phyloP scores from a whole-genome alignment of 805 yeast species.

The Saturnispora gosingensis region DNA sequence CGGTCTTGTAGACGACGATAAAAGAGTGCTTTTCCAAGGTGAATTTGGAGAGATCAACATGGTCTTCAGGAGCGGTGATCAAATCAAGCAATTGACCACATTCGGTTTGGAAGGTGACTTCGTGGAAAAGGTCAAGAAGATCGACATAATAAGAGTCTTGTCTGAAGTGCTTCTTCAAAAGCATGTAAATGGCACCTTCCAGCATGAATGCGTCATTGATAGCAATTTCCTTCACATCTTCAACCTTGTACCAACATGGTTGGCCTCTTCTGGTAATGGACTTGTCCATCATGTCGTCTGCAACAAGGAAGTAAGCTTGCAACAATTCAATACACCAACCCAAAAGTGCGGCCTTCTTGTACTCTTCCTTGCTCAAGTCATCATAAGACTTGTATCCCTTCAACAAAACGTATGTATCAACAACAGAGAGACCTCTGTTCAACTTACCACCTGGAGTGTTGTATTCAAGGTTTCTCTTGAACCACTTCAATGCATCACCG shows the following conservation, averaged over 20 bases:
- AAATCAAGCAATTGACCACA: slow-evolving; percentile 92
- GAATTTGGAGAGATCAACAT: slow-evolving; percentile 80
- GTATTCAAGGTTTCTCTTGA: slow-evolving; percentile 58
- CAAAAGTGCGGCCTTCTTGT: slow-evolving; percentile 73
- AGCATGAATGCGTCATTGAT: slow-evolving; percentile 96
- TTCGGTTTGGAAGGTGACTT: slow-evolving; percentile 95
- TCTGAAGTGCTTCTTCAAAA: slow-evolving; percentile 84
- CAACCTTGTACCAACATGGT: slow-evolving; percentile 90
- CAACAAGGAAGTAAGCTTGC: slow-evolving; percentile 94
- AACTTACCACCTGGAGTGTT: slow-evolving; percentile 96
- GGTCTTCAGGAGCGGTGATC: slow-evolving; percentile 95
- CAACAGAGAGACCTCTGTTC: slow-evolving; percentile 92
- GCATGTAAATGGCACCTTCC: slow-evolving; percentile 85
- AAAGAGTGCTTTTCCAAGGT: slow-evolving; percentile 85
- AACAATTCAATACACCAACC: slow-evolving; percentile 95
- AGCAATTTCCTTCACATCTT: slow-evolving; percentile 83
- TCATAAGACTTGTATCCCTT: slow-evolving; percentile 48
- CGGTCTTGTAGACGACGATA: slow-evolving; percentile 94
- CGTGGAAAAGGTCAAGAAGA: slow-evolving; percentile 88
- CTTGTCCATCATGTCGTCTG: slow-evolving; percentile 98
- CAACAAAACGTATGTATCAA: slow-evolving; percentile 81
- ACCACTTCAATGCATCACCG: slow-evolving; percentile 80
- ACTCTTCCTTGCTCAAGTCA: slow-evolving; percentile 58
- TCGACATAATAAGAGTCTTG: slow-evolving; percentile 78
- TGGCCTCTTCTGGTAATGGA: slow-evolving; percentile 97